Conservation (phyloP, 163 green algal genomes). For the Chlamydomonas reinhardtii region DNA sequence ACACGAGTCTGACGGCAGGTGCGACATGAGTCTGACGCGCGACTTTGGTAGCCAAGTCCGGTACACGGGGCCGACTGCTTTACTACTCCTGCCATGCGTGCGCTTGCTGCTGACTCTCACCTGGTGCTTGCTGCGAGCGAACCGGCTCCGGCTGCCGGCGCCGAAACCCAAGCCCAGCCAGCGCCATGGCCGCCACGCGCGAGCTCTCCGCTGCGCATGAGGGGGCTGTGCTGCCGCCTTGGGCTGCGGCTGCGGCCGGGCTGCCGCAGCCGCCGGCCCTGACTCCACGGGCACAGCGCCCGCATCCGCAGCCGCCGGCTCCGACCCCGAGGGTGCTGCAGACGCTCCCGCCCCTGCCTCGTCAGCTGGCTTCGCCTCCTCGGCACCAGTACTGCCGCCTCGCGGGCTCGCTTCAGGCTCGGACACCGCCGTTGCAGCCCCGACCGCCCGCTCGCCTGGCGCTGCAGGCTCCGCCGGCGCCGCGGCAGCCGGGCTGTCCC, state of each 20-base stretch:
- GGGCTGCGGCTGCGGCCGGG: not conserved
- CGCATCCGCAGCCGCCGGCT: not conserved
- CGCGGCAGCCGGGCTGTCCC: too few relatives aligned
- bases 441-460: too few relatives aligned
- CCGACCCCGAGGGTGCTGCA: not conserved
- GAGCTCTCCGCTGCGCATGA: not conserved
- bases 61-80: too few relatives aligned
- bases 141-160: not conserved
- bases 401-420: too few relatives aligned
- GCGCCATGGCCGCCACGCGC: not conserved
- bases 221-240: not conserved
- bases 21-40: too few relatives aligned
- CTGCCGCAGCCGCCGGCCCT: not conserved
- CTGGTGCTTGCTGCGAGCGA: slow-evolving; percentile 27
- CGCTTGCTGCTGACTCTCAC: not conserved
- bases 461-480: too few relatives aligned
- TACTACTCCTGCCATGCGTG: too few relatives aligned
- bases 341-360: not conserved
- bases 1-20: too few relatives aligned
- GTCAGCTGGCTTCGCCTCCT: too few relatives aligned
- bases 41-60: too few relatives aligned
- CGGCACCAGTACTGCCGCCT: too few relatives aligned
- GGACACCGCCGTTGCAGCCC: too few relatives aligned
- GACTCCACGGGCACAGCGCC: not conserved
- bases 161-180: not conserved